These are phyloP conservation scores for Kluyveromyces starmeri DNA, from an alignment of 805 yeast species.

Conservation along the genomic window DNA sequence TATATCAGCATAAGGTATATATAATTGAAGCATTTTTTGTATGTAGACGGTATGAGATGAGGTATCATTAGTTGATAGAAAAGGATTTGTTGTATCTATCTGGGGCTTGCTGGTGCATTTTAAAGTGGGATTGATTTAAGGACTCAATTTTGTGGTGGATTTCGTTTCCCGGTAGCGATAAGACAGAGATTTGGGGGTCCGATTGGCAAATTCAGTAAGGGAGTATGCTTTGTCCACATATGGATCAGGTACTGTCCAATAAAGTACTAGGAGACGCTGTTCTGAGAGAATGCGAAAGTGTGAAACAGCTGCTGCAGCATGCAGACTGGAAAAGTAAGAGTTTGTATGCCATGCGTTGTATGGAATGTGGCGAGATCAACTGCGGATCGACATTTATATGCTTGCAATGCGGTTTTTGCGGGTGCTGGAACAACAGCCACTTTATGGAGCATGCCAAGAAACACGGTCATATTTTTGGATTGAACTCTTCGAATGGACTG, in stretches of 20 bases:
- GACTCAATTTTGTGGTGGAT: too few relatives aligned
- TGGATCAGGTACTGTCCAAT: conserved; percentile 27
- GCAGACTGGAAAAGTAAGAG: conserved; percentile 14
- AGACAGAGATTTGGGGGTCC: too few relatives aligned
- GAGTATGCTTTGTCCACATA: conserved; percentile 22
- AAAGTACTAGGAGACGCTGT: conserved; percentile 22
- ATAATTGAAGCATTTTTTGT: too few relatives aligned
- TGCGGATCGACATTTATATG: conserved; percentile 46
- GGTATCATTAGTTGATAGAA: too few relatives aligned
- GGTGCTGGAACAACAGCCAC: conserved; percentile 49
- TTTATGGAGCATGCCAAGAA: conserved; percentile 39
- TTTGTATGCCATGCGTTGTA: conserved; percentile 20
- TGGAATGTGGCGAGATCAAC: conserved; percentile 23
- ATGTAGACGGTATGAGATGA: too few relatives aligned
- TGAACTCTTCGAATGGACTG: conserved; percentile 59
- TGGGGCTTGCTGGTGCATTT: too few relatives aligned
- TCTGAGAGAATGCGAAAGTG: conserved; percentile 20
- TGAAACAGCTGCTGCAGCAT: conserved; percentile 19
- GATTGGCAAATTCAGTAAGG: too few relatives aligned
- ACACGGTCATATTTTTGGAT: conserved; percentile 49
- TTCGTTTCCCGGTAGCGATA: too few relatives aligned
- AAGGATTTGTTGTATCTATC: too few relatives aligned
- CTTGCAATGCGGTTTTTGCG: conserved; percentile 68
- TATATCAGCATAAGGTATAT: too few relatives aligned
- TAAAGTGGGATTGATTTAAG: too few relatives aligned